Evolutionary conservation across 495 filamentous ascomycete species (phyloP), one percentile per base, ranked within the genome.

Genomic region (Apiosordaria backusii): DNA sequence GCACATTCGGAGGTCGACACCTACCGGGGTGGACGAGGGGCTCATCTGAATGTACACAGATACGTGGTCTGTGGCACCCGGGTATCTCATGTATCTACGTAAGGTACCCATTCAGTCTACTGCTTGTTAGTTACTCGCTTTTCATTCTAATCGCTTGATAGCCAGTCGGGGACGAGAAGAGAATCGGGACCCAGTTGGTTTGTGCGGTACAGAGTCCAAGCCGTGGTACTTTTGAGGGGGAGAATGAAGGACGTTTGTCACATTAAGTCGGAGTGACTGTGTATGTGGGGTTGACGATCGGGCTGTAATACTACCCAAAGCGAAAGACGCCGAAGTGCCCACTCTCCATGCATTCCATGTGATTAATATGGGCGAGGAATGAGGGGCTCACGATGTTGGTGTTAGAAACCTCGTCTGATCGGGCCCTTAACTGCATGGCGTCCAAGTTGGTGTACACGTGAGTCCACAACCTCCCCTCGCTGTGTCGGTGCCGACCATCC

Each of bases 301-400:
- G 15, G 55, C 66, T 64, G 66, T 50, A 53, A 67, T 67, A 61
- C 54, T 67, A 67, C 65, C 65, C 65, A 62, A 67, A 53, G 65
- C 7, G 7, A 29, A 29, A 29, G 4, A 7, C 27, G 4, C 27
- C 27, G 27, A 29, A 29, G n/a, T 29, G 27, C 27, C 27, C 27
- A 29, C 27, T 29, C 7, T 3, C 27, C 7, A 3, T 29, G 16
- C 5, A 13, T 45, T 13, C 9, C 35, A 45, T 45, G 35, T 45
- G 35, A 45, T 45, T 45, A 15, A 45, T 45, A 45, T 45, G 10
- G 13, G 7, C 7, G 27, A 29, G 27, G 7, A 45, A 45, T 45
- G 35, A 45, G 35, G 35, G 35, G 35, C 9, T 45, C 35, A 13
- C 16, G 35, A 15, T 45, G 35, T 45, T 15, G 35, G 35, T 45